Evolutionary conservation across 176 grass and related monocot species (phyloP).

Genomic region (Puccinellia tenuiflora): DNA sequence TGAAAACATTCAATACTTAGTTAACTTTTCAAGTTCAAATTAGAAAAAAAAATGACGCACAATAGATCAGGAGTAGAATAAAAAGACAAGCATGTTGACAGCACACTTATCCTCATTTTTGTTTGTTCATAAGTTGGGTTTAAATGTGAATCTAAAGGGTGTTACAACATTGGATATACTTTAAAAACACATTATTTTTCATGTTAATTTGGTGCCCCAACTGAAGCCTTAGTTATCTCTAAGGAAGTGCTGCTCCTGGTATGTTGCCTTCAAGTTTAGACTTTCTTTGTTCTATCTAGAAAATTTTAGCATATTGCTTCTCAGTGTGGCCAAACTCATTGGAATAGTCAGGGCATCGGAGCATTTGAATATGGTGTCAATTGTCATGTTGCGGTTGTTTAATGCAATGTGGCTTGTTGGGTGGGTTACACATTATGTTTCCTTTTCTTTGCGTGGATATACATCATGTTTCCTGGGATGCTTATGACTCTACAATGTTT

Average conservation of each 20-base stretch:
- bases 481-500: conserved; percentile 9
- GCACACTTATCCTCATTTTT: neutral
- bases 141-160: neutral
- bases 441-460: too few species aligned
- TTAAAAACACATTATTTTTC: neutral
- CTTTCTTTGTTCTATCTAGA: neutral
- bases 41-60: neutral
- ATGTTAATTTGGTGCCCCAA: neutral
- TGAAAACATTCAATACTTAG: neutral
- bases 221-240: neutral
- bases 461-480: conserved; percentile 15
- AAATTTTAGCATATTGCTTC: neutral
- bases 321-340: neutral
- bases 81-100: neutral
- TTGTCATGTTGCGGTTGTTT: conserved; percentile 13
- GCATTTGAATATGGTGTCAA: neutral
- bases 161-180: neutral
- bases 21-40: neutral
- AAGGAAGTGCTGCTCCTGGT: neutral
- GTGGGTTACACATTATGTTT: neutral
- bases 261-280: neutral
- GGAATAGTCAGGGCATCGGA: neutral
- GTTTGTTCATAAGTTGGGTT: neutral
- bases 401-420: neutral
- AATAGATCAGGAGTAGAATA: neutral